A percentile compares a stretch with the other conserved stretches of the same genome.
Conservation (phyloP, 1,284 basidiomycete genomes). For the Irpex rosettiformis region DNA sequence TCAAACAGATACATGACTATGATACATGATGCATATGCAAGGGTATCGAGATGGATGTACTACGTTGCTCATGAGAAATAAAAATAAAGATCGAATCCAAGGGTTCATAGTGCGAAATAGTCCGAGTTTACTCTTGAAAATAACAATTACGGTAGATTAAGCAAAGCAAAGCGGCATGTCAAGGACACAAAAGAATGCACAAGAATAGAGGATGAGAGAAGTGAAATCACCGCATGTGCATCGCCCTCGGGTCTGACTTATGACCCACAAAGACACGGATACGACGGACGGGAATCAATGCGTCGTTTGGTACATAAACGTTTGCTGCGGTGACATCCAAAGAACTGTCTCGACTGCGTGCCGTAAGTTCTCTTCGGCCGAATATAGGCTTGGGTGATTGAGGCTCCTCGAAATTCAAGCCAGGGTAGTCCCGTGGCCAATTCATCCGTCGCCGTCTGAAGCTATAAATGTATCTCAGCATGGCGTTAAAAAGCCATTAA, state of each 20-base stretch:
- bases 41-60: background rate
- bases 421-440: conserved; percentile 13
- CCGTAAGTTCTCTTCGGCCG: background rate
- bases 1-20: background rate
- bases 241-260: background rate
- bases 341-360: background rate
- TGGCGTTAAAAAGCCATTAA: conserved; percentile 3
- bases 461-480: conserved; percentile 5
- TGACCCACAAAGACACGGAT: background rate
- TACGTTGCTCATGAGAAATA: no score
- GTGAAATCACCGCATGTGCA: background rate
- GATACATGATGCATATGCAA: background rate
- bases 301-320: conserved; percentile 5
- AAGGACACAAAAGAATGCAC: background rate
- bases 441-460: conserved; percentile 16
- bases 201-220: background rate
- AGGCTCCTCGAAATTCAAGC: conserved; percentile 5
- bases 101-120: background rate
- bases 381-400: conserved; percentile 4
- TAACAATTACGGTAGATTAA: conserved; percentile 5
- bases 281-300: background rate
- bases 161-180: background rate
- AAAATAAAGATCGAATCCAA: background rate
- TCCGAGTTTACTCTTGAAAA: background rate
- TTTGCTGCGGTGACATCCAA: background rate